phyloP scores from a whole-genome alignment of 192 early-diverging fungal species.

The Backusella parvicylindrica region DNA sequence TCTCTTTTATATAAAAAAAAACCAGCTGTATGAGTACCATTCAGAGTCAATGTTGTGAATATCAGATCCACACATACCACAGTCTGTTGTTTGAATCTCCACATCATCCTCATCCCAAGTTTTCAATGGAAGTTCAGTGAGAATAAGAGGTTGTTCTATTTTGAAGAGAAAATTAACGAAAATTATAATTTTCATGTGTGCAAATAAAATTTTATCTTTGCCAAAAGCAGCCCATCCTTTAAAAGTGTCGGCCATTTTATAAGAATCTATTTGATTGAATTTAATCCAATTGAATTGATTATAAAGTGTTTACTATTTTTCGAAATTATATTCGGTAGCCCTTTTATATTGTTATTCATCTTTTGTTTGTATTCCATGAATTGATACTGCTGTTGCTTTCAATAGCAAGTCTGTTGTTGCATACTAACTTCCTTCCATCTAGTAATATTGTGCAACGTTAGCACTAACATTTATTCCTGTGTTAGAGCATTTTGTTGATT shows the following conservation, averaged over 20 bases:
- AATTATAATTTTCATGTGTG: neutral
- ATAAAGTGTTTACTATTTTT: too few species aligned
- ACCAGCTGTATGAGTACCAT: neutral
- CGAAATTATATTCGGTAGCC: neutral
- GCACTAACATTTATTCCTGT: neutral
- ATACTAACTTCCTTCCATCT: neutral
- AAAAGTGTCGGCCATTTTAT: constrained; percentile 21
- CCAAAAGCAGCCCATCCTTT: constrained; percentile 17
- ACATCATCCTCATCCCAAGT: constrained; percentile 35
- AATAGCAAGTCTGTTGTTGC: neutral
- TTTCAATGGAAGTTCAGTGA: neutral
- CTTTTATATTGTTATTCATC: neutral
- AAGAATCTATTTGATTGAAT: neutral
- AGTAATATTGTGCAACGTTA: neutral
- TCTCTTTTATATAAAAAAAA: neutral
- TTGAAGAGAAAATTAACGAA: neutral
- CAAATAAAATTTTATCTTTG: constrained; percentile 17
- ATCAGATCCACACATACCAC: constrained; percentile 79
- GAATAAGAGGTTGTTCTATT: neutral
- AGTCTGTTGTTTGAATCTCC: constrained; percentile 51
- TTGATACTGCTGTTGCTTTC: neutral
- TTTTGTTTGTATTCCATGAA: neutral
- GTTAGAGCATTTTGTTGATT: neutral
- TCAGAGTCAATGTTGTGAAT: constrained; percentile 50
- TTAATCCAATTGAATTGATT: neutral